Base-by-base conservation (phyloP, 495 filamentous ascomycete species). In the Tuber indicum region DNA sequence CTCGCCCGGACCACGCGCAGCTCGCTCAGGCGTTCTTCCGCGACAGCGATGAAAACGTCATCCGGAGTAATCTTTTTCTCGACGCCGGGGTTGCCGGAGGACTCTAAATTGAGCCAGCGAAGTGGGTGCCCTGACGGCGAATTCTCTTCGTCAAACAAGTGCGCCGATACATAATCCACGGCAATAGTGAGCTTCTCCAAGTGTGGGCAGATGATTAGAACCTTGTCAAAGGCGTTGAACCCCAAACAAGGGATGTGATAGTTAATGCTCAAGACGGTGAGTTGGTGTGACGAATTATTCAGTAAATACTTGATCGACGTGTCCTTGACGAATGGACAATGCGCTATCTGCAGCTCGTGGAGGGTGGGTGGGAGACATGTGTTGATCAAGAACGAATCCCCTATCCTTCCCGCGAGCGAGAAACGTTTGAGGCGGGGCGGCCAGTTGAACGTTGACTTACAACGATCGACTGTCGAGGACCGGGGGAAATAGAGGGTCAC, bases 401-500 rank as follows among this genome's bases (percentile, higher is more conserved):
- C 81, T 5, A 89, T 83, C 5, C 84, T 84, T 39, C 88, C 88
- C 3, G 84, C 83, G 36, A 89, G 80, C 19, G 84, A 83, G 43
- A 89, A 83, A 14, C 84, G 83, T 26, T 83, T 73, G 6, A 89
- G 83, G 21, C 81, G 82, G 36, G 86, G 85, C 6, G 88, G 87
- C 87, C 87, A 89, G 42, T 78, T 77, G 70, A 83, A 86, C 36
- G 75, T 43, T 12, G 72, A 66, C 49, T 81, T 78, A 23, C 69
- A 76, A 66, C 44, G 72, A 72, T 84, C 84, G 62, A 83, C 82
- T 72, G 81, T 83, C 47, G 87, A 88, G n/a, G 84, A 86, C 32
- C 86, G 87, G 3, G 91, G 91, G 69, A 92, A 86, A 49, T 86
- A 86, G 7, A 93, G 84, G 6, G 82, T 85, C 42, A 83, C 78